Evolutionary conservation across 2,329 filamentous ascomycete genomes (phyloP).

Genomic region (Botrytis deweyae): DNA sequence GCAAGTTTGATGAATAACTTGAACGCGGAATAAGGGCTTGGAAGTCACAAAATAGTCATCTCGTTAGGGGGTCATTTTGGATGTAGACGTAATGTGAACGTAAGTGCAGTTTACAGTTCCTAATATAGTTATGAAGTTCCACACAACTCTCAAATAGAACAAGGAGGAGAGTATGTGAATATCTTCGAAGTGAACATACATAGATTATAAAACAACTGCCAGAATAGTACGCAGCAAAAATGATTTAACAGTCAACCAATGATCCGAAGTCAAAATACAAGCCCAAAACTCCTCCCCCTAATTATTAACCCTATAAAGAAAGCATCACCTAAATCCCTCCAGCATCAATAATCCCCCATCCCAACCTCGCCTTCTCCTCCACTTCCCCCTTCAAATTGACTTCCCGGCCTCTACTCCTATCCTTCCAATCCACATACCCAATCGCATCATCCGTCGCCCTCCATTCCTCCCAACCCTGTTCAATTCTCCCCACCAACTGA

Average conservation of each 20-base stretch:
- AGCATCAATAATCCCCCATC: not conserved
- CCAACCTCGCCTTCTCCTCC: not conserved
- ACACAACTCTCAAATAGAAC: constrained; percentile 26
- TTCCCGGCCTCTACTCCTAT: constrained; percentile 1
- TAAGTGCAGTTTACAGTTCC: constrained; percentile 48
- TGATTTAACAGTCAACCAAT: not conserved
- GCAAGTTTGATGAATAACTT: not conserved
- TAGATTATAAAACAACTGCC: not conserved
- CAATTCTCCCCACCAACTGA: constrained; percentile 27
- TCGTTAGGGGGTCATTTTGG: constrained; percentile 37
- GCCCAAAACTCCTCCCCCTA: not conserved
- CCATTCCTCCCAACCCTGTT: constrained; percentile 31
- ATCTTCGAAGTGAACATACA: not conserved
- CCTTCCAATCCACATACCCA: constrained; percentile 28
- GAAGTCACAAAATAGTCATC: rapidly evolving
- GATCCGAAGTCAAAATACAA: too few relatives aligned
- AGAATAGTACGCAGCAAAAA: not conserved
- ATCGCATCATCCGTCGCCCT: constrained; percentile 31
- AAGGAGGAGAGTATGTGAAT: not conserved
- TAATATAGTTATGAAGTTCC: constrained; percentile 33
- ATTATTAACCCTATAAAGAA: not conserved
- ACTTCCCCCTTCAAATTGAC: constrained; percentile 3
- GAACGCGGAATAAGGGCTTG: rapidly evolving
- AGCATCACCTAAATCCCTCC: not conserved
- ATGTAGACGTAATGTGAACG: constrained; percentile 55